Evolutionary conservation across 2,329 filamentous ascomycete genomes (phyloP).

Genomic region (Xylariaceae sp.): DNA sequence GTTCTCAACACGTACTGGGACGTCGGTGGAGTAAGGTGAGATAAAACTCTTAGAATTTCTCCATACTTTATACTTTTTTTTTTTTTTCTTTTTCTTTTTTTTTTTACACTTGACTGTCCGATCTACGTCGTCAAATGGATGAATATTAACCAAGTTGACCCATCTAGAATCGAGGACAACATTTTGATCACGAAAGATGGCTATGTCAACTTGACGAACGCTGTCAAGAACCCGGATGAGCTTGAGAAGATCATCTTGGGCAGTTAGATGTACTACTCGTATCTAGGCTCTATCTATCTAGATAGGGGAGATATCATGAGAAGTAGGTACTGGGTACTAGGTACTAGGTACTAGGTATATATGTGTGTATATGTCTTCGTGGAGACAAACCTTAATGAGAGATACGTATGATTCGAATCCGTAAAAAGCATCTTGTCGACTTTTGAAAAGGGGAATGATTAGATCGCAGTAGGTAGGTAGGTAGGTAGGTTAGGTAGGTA

Average conservation of each 20-base stretch:
- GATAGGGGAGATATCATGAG: too few relatives aligned
- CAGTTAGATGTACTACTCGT: not conserved
- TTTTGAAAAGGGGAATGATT: too few relatives aligned
- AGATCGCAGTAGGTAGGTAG: too few relatives aligned
- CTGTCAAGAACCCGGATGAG: slow-evolving; percentile 60
- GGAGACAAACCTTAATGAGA: too few relatives aligned
- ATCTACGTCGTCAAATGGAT: not conserved
- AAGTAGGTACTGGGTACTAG: too few relatives aligned
- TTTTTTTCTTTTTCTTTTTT: not conserved
- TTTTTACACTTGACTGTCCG: too few relatives aligned
- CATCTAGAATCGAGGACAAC: slow-evolving; percentile 58
- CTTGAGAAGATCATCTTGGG: slow-evolving; percentile 50
- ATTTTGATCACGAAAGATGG: slow-evolving; percentile 65
- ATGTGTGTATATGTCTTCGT: too few relatives aligned
- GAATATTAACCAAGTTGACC: not conserved
- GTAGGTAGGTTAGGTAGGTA: too few relatives aligned
- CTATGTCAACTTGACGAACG: slow-evolving; percentile 66
- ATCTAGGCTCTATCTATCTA: not conserved
- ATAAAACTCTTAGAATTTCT: too few relatives aligned
- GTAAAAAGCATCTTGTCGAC: too few relatives aligned
- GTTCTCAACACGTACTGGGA: slow-evolving; percentile 77
- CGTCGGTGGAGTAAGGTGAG: slow-evolving; percentile 66
- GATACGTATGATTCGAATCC: too few relatives aligned
- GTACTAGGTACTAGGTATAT: too few relatives aligned
- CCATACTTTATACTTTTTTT: not conserved